Conservation (phyloP, 176 grass and related monocot species). For the Cymbopogon citratus region DNA sequence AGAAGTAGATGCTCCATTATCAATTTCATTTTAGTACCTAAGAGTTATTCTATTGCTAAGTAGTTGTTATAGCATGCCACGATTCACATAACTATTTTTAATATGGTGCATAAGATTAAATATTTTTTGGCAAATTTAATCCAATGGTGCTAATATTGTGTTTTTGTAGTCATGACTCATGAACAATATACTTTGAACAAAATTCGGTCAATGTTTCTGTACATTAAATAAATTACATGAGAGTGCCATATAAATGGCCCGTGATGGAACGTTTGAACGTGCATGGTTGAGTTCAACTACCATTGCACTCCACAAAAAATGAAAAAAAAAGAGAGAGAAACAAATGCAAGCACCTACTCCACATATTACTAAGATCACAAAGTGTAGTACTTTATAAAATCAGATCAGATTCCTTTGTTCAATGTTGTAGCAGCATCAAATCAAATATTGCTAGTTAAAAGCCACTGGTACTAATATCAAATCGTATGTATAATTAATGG, state of each 20-base stretch:
- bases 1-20: conserved; percentile 4
- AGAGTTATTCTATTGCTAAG: not conserved
- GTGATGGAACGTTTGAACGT: not conserved
- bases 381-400: not conserved
- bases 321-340: not conserved
- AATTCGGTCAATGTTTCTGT: not conserved
- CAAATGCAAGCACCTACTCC: not conserved
- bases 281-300: not conserved
- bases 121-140: not conserved
- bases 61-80: not conserved
- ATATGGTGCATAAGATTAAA: not conserved
- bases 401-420: not conserved
- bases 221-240: too few relatives aligned
- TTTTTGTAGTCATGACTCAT: not conserved
- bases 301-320: not conserved
- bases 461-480: not conserved
- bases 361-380: not conserved
- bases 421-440: not conserved
- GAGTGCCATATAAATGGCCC: not conserved
- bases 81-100: not conserved
- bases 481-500: not conserved
- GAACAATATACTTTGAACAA: not conserved
- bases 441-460: not conserved
- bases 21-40: not conserved
- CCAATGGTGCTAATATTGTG: not conserved